These are phyloP conservation scores for Amanita exitialis DNA, from an alignment of 768 basidiomycete genomes.

Conservation along the genomic window DNA sequence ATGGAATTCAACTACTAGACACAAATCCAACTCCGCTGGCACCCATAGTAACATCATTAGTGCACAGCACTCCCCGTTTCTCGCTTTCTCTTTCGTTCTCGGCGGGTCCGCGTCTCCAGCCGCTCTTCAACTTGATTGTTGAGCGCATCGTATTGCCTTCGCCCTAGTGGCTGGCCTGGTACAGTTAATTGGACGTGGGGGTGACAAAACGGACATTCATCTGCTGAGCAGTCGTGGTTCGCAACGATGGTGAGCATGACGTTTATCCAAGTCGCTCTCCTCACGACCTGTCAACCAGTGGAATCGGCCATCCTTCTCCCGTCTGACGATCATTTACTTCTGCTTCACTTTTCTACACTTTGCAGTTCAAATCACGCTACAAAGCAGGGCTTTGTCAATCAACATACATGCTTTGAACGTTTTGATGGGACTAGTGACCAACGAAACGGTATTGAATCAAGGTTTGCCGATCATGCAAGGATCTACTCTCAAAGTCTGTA, in stretches of 20 bases:
- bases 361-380: slow-evolving; percentile 56
- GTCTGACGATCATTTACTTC: slow-evolving; percentile 56
- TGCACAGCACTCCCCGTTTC: slow-evolving; percentile 11
- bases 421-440: slow-evolving; percentile 37
- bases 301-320: slow-evolving; percentile 61
- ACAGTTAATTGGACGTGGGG: background rate
- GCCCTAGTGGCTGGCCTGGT: slow-evolving; percentile 1
- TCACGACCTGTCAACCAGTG: slow-evolving; percentile 31
- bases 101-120: slow-evolving; percentile 15
- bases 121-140: slow-evolving; percentile 17
- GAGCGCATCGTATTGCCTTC: background rate
- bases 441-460: slow-evolving; percentile 35
- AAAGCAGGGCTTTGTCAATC: slow-evolving; percentile 54
- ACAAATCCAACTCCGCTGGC: no score
- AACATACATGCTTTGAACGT: slow-evolving; percentile 49
- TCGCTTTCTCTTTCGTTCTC: slow-evolving; percentile 11
- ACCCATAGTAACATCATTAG: no score
- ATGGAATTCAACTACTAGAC: no score
- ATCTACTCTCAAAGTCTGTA: slow-evolving; percentile 47
- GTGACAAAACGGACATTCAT: slow-evolving; percentile 20
- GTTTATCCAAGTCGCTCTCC: background rate
- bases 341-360: slow-evolving; percentile 59
- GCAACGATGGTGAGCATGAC: slow-evolving; percentile 36
- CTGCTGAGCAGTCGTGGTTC: slow-evolving; percentile 16
- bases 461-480: slow-evolving; percentile 43